These are phyloP conservation scores for Collybiopsis confluens DNA, from an alignment of 768 basidiomycete genomes.

Conservation along the genomic window DNA sequence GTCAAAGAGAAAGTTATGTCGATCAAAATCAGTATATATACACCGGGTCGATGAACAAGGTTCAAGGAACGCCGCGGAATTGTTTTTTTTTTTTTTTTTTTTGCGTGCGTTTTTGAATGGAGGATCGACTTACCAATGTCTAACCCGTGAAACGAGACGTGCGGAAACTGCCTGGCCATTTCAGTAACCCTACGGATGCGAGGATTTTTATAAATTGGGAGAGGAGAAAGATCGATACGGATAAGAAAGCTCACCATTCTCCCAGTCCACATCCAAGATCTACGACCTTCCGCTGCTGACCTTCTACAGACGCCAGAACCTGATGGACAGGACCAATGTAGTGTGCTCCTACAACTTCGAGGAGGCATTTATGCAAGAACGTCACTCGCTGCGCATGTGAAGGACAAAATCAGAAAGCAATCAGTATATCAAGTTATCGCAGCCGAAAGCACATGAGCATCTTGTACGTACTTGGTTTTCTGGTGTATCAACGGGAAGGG, in stretches of 20 bases:
- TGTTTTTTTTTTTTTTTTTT: too few species aligned
- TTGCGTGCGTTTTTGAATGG: too few species aligned
- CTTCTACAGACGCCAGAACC: conserved; percentile 37
- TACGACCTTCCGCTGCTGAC: conserved; percentile 48
- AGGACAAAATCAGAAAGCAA: conserved; percentile 1
- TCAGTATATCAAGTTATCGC: too few species aligned
- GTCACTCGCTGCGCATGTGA: conserved; percentile 66
- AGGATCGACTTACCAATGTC: conserved; percentile 65
- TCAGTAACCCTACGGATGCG: conserved; percentile 57
- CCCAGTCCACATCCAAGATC: conserved; percentile 80
- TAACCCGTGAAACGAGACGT: conserved; percentile 62
- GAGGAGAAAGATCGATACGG: conserved; percentile 10
- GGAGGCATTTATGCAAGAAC: conserved; percentile 44
- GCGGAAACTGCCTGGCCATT: conserved; percentile 64
- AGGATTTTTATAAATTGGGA: too few species aligned
- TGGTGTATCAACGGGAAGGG: conserved; percentile 64
- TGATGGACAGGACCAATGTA: conserved; percentile 58
- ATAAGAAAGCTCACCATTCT: conserved; percentile 48
- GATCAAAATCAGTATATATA: too few species aligned
- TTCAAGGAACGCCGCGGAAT: conserved; percentile 9
- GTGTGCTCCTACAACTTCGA: conserved; percentile 47
- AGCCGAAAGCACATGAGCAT: too few species aligned
- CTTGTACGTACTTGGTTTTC: conserved; percentile 55
- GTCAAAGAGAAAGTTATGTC: conserved; percentile 8
- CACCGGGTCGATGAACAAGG: conserved; percentile 11